These are phyloP conservation scores for Fraxinus anomala DNA, from an alignment of 257 asterid species.

Conservation along the genomic window DNA sequence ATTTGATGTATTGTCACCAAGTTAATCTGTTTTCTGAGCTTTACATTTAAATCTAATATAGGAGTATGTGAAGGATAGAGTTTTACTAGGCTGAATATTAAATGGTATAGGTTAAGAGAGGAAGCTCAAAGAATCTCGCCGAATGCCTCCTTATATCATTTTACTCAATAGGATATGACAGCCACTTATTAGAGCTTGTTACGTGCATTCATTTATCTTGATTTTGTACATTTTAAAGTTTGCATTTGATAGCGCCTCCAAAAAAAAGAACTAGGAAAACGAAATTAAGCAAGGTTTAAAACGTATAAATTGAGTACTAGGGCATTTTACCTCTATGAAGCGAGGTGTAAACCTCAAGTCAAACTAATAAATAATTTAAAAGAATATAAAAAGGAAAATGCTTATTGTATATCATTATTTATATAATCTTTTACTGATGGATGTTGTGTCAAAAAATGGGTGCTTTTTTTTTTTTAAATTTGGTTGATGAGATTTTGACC, in stretches of 20 bases:
- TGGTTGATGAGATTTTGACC: too few species aligned
- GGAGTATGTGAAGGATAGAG: background rate
- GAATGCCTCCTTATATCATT: background rate
- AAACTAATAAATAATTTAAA: too few species aligned
- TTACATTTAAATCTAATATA: background rate
- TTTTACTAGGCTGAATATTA: background rate
- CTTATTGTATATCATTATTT: too few species aligned
- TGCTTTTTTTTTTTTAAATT: too few species aligned
- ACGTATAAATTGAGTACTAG: too few species aligned
- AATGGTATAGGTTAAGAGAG: background rate
- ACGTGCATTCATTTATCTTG: background rate
- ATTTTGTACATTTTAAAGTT: background rate
- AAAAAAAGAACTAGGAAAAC: background rate
- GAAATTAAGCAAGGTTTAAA: background rate
- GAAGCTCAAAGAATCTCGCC: background rate
- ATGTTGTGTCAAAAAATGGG: too few species aligned
- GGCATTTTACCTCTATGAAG: too few species aligned
- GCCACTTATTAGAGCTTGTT: background rate
- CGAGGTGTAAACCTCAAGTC: too few species aligned
- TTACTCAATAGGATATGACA: slow-evolving; percentile 8
- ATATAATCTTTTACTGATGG: too few species aligned
- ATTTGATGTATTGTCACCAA: slow-evolving; percentile 1
- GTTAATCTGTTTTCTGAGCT: background rate
- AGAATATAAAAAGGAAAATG: too few species aligned
- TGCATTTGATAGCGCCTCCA: background rate